Evolutionary conservation across 441 rosid genomes (phyloP), one percentile per base, ranked within the genome.

Genomic region (Erodium trifolium): DNA sequence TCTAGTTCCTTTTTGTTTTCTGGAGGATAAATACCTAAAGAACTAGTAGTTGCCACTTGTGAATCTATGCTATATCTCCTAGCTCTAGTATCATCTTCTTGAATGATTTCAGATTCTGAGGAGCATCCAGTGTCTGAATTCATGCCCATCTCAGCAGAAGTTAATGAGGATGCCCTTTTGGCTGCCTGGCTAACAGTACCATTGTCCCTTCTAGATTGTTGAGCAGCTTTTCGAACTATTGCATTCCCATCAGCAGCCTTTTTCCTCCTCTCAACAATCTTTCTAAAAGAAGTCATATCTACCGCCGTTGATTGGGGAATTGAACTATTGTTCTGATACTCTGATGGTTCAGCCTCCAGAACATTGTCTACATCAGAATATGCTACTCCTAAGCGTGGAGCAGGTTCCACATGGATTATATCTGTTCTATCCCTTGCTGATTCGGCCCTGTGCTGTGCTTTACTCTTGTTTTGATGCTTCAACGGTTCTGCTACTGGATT

Each of bases 241-340:
- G 65, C 80, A n/a, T 73, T 77, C 76, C 81, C 80, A 59, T 76
- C 87, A 41, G 69, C 68, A 70, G 79, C 85, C 59, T 41, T 70
- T 65, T 72, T 70, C 76, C 27, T 73, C 78, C 68, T 71, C 75
- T 45, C 27, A 65, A 34, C 76, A 71, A 72, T 76, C 70, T 75
- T 67, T 68, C 23, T 70, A 69, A 80, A 84, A 62, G 79, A 79
- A 63, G 84, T 77, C 53, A 84, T 77, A 72, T 85, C 87, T 53
- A 80, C 57, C 27, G 86, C 57, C 27, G 86, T 87, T 49, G 90
- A 82, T 4, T 75, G 82, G 75, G 69, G 39, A 66, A 83, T 78
- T 31, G 84, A 85, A 71, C 57, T 71, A 13, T 55, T 80, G 49
- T 75, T 72, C 7, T 43, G 60, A 72, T 59, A 71, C 77, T 81